These are phyloP conservation scores for Schizophyllum commune DNA, from an alignment of 1,284 basidiomycete species.

Conservation along the genomic window DNA sequence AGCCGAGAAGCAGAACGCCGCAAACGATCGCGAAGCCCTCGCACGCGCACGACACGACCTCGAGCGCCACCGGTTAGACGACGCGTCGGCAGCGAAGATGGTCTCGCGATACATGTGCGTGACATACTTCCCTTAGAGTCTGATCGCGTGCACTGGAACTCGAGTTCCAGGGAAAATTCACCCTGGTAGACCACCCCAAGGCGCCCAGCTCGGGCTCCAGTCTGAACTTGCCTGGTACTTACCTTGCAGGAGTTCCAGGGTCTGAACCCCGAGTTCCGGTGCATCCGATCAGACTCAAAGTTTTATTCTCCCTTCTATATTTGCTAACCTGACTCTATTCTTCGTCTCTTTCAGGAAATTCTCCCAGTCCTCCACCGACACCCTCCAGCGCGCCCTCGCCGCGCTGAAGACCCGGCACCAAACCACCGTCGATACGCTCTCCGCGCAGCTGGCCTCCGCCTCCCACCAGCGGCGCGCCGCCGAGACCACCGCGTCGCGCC, in stretches of 20 bases:
- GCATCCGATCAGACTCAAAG: too few species aligned
- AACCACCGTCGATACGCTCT: conserved; percentile 53
- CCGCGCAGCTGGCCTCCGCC: conserved; percentile 35
- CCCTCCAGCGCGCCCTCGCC: conserved; percentile 59
- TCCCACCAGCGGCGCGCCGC: not conserved
- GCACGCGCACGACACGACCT: conserved; percentile 45
- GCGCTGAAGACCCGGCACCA: conserved; percentile 54
- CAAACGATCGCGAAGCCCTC: conserved; percentile 37
- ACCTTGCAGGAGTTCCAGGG: too few species aligned
- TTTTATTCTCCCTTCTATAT: too few species aligned
- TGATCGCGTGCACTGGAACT: too few species aligned
- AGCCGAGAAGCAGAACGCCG: conserved; percentile 36
- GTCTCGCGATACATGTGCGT: conserved; percentile 83
- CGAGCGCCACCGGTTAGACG: conserved; percentile 60
- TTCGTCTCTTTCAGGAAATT: conserved; percentile 66
- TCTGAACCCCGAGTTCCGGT: too few species aligned
- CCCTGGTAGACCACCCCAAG: too few species aligned
- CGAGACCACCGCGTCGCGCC: conserved; percentile 20
- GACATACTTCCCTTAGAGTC: not conserved
- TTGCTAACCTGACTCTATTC: too few species aligned
- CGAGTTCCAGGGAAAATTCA: too few species aligned
- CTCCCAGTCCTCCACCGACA: conserved; percentile 71
- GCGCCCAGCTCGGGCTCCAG: too few species aligned
- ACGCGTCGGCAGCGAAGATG: conserved; percentile 74
- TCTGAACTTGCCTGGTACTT: too few species aligned